These are phyloP conservation scores for Albatrellus ellisii DNA, from an alignment of 768 basidiomycete genomes.

Conservation along the genomic window DNA sequence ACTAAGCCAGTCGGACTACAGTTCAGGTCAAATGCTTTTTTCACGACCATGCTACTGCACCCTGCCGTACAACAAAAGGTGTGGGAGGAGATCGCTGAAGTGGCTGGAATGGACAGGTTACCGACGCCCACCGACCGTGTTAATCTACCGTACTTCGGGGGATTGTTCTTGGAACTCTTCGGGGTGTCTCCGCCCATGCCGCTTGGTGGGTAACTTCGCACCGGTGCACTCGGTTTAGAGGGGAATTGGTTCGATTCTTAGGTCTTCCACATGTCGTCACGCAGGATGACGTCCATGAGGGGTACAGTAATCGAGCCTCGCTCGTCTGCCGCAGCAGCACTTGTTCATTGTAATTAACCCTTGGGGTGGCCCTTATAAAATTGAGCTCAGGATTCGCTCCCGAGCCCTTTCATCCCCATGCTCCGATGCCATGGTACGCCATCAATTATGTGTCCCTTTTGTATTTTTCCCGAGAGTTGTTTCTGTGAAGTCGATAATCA, in stretches of 20 bases:
- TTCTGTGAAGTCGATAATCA: no score
- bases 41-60: conserved; percentile 20
- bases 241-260: neutral
- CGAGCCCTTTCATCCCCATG: no score
- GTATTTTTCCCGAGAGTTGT: no score
- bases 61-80: conserved; percentile 18
- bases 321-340: no score
- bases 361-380: no score
- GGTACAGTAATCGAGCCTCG: no score
- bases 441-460: no score
- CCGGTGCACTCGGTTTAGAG: neutral
- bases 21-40: conserved; percentile 15
- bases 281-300: conserved; percentile 21
- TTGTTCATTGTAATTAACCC: no score
- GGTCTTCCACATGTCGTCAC: conserved; percentile 15
- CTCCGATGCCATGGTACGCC: no score
- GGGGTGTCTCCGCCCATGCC: conserved; percentile 15
- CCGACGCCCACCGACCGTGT: conserved; percentile 15
- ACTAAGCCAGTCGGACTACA: neutral
- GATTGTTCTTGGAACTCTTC: conserved; percentile 17
- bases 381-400: no score
- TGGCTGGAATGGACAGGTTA: conserved; percentile 17
- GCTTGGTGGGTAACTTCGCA: conserved; percentile 8
- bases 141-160: conserved; percentile 16
- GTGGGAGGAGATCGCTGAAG: conserved; percentile 16